Evolutionary conservation across 2,329 filamentous ascomycete species (phyloP), one percentile per base, ranked within the genome.

Genomic region (Sporothrix euskadiensis): DNA sequence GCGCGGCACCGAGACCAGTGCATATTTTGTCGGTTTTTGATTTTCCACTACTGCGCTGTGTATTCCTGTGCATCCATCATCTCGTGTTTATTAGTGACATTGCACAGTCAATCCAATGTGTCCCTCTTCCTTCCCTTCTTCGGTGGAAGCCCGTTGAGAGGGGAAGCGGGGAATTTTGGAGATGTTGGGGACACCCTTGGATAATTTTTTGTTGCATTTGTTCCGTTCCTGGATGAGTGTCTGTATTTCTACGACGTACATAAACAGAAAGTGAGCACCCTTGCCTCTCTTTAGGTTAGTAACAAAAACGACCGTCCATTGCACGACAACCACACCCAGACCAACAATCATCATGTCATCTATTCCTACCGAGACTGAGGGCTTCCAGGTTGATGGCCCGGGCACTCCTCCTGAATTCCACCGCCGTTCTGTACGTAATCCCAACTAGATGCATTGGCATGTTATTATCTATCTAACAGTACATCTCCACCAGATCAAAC

Each of bases 401-500:
- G 57, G 57, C 3, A 22, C 19, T 16, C 57, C 57, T 16, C 57
- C 57, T 14, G 57, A 63, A 14, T 63, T 63, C 32, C 57, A 63
- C 57, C 57, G 32, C 10, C 57, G 57, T 22, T 39, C 57, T 12
- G 57, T 63, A 63, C 14, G 57, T 61, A 3, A n/a, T n/a, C 9
- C 16, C 54, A 14, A 54, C 5, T 3, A 9, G 6, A 9, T 10
- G 3, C 41, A 12, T 44, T 9, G 7, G 49, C 8, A 4, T n/a
- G 49, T n/a, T 19, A 8, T 3, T 16, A 1, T 7, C 49, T 3
- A 54, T 63, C 57, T 63, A 41, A 63, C 26, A 39, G 14, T 6
- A n/a, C 49, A 26, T 32, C 22, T 22, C 26, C 14, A 57, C 30
- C 56, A 94, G 85, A 94, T 93, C 85, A 88, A 90, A 77, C 90